Conservation (phyloP, 768 basidiomycete genomes). For the Suillus plorans region DNA sequence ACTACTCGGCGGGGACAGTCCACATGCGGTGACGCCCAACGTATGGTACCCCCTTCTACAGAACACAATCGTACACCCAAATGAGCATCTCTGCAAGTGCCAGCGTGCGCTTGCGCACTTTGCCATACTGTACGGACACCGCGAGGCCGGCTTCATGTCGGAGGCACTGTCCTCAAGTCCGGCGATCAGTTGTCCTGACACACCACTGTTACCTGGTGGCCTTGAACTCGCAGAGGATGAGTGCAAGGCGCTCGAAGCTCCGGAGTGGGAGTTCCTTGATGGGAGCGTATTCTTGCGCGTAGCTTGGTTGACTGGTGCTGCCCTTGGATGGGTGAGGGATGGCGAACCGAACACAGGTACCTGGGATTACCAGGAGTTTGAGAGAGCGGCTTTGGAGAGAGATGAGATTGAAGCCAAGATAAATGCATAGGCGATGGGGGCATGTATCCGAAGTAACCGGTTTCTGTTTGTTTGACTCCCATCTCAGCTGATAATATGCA, state of each 20-base stretch:
- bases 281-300: slow-evolving; percentile 63
- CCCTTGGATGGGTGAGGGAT: slow-evolving; percentile 41
- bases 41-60: slow-evolving; percentile 60
- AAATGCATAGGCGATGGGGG: not conserved
- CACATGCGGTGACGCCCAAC: slow-evolving; percentile 43
- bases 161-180: slow-evolving; percentile 12
- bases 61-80: slow-evolving; percentile 52
- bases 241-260: slow-evolving; percentile 33
- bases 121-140: slow-evolving; percentile 42
- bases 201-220: not conserved
- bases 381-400: slow-evolving; percentile 20
- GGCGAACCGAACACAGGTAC: slow-evolving; percentile 30
- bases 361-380: slow-evolving; percentile 32
- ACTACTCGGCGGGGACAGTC: slow-evolving; percentile 34
- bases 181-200: not conserved
- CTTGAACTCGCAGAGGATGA: slow-evolving; percentile 10
- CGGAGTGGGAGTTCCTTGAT: slow-evolving; percentile 51
- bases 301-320: slow-evolving; percentile 50
- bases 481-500: not conserved
- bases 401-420: slow-evolving; percentile 17
- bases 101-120: slow-evolving; percentile 52
- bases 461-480: not conserved
- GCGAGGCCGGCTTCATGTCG: slow-evolving; percentile 34
- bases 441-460: not conserved
- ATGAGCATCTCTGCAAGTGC: slow-evolving; percentile 54